These are phyloP conservation scores for Ammopiptanthus mongolicus DNA, from an alignment of 306 rosid species.

Conservation along the genomic window DNA sequence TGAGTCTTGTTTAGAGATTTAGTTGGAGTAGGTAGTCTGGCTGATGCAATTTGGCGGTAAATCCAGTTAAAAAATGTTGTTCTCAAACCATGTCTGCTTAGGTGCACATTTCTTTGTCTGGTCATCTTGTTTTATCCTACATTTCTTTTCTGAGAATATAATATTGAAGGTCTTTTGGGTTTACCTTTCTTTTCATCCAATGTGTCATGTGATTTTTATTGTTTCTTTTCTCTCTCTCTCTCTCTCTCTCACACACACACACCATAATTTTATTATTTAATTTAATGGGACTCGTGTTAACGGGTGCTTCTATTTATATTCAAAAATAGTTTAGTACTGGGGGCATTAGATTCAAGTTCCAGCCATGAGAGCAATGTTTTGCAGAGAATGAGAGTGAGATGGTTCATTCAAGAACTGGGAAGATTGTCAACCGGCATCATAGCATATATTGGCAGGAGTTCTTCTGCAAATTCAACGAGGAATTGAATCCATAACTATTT, in stretches of 20 bases:
- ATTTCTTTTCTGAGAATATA: neutral
- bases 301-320: slow-evolving; percentile 27
- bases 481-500: slow-evolving; percentile 5
- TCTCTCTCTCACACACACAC: neutral
- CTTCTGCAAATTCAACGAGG: slow-evolving; percentile 19
- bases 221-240: neutral
- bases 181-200: slow-evolving; percentile 5
- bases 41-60: slow-evolving; percentile 31
- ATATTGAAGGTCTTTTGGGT: neutral
- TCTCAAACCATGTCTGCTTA: slow-evolving; percentile 31
- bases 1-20: slow-evolving; percentile 14
- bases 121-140: slow-evolving; percentile 15
- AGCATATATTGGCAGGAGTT: slow-evolving; percentile 11
- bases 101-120: slow-evolving; percentile 49
- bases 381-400: slow-evolving; percentile 39
- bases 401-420: too few species aligned
- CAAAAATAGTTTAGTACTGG: slow-evolving; percentile 7
- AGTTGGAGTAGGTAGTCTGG: slow-evolving; percentile 51
- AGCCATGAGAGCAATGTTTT: slow-evolving; percentile 33
- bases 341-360: slow-evolving; percentile 26
- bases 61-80: slow-evolving; percentile 31
- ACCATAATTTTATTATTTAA: neutral
- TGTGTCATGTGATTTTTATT: slow-evolving; percentile 19
- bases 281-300: neutral
- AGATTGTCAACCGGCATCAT: too few species aligned